Conservation (phyloP, 139 green algal species). For the Monoraphidium neglectum region DNA sequence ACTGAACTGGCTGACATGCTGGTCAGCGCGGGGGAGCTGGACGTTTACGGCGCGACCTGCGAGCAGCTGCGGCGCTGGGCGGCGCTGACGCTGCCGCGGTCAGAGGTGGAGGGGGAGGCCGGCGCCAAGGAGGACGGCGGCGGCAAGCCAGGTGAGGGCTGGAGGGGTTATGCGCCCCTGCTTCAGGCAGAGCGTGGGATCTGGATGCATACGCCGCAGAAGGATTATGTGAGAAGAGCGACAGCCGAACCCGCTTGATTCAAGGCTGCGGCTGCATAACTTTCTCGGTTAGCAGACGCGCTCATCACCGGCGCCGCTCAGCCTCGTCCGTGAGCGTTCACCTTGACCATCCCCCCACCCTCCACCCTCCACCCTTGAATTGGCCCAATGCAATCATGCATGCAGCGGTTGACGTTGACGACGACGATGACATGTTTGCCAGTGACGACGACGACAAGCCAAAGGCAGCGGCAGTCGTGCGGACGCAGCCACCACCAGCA, state of each 20-base stretch:
- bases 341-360: too few species aligned
- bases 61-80: conserved; percentile 36
- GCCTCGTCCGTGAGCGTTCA: too few species aligned
- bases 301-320: too few species aligned
- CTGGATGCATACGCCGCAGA: too few species aligned
- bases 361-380: too few species aligned
- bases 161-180: background rate
- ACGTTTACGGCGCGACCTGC: conserved; percentile 47
- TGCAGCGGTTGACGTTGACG: background rate
- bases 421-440: conserved; percentile 35
- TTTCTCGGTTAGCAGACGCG: too few species aligned
- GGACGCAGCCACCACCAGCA: background rate
- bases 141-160: background rate
- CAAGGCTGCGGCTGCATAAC: too few species aligned
- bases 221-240: too few species aligned
- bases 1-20: conserved; percentile 52
- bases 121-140: background rate
- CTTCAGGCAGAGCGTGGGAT: too few species aligned
- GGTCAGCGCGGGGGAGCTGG: conserved; percentile 39
- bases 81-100: conserved; percentile 18
- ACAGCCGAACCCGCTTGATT: too few species aligned
- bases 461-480: background rate
- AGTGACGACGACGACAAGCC: background rate
- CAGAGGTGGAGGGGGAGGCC: background rate
- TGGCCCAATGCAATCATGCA: too few species aligned